phyloP scores from a whole-genome alignment of 2,329 filamentous ascomycete genomes.

The Pseudogymnoascus sp. region DNA sequence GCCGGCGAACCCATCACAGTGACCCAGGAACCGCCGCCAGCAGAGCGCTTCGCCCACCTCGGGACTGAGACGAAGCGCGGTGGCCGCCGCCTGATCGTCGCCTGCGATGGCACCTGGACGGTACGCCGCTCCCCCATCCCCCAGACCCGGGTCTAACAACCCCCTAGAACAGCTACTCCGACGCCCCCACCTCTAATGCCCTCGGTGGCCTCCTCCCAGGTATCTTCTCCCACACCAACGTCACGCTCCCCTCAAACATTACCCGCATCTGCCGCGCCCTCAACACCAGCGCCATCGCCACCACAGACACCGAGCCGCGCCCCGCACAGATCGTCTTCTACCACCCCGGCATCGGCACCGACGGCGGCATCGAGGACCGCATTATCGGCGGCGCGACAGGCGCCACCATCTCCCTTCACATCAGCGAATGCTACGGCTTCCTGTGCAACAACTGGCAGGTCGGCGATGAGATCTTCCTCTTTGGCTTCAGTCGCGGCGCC shows the following conservation, averaged over 20 bases:
- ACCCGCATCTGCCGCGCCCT: constrained; percentile 54
- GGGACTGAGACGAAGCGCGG: not conserved
- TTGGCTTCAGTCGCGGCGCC: constrained; percentile 36
- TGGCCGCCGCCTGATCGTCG: constrained; percentile 22
- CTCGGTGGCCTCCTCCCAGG: not conserved
- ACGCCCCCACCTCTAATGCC: not conserved
- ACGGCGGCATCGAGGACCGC: constrained; percentile 41
- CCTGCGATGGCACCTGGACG: constrained; percentile 29
- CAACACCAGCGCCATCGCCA: constrained; percentile 43
- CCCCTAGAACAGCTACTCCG: not conserved
- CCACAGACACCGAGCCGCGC: not conserved
- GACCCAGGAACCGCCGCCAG: not conserved
- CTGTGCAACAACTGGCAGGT: constrained; percentile 37
- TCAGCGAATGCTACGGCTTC: constrained; percentile 43
- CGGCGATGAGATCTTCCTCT: constrained; percentile 31
- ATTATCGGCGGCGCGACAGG: constrained; percentile 50
- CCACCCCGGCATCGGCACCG: constrained; percentile 53
- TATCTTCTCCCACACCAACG: not conserved
- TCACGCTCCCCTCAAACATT: constrained; percentile 47
- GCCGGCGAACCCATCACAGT: not conserved
- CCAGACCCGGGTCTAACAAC: not conserved
- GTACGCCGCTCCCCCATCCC: not conserved
- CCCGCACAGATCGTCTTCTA: constrained; percentile 53
- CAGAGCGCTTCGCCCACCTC: not conserved
- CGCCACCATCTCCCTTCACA: constrained; percentile 44